Percentiles rank a stretch among this genome's conserved stretches.
These are phyloP conservation scores for Skeletonema menzelii DNA, from an alignment of 108 stramenopile genomes.

Conservation along the genomic window DNA sequence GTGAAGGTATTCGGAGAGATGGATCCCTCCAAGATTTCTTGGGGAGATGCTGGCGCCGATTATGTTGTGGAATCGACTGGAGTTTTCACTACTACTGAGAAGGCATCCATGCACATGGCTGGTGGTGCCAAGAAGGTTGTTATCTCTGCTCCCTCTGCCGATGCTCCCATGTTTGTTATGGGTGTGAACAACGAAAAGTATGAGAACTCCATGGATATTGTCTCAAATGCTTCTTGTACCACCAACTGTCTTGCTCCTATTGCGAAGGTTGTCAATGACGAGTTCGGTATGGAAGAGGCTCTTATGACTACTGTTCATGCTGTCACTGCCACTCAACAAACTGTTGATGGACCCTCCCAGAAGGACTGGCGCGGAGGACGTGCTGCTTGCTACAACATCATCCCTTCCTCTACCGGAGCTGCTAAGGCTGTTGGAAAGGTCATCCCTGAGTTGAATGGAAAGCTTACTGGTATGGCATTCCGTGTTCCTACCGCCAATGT, in stretches of 20 bases:
- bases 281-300: constrained; percentile 95
- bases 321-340: constrained; percentile 97
- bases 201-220: constrained; percentile 88
- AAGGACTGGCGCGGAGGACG: constrained; percentile 99
- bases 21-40: constrained; percentile 76
- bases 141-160: constrained; percentile 95
- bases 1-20: constrained; percentile 89
- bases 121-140: constrained; percentile 99
- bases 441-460: constrained; percentile 96
- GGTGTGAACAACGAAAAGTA: constrained; percentile 96
- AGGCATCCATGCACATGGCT: constrained; percentile 64
- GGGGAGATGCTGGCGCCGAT: constrained; percentile 72
- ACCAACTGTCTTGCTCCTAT: constrained; percentile 99
- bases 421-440: constrained; percentile 98
- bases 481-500: constrained; percentile 99
- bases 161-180: constrained; percentile 99
- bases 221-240: constrained; percentile 98
- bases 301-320: constrained; percentile 99
- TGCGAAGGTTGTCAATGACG: constrained; percentile 98
- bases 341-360: constrained; percentile 96
- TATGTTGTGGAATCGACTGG: constrained; percentile 87
- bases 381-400: constrained; percentile 98
- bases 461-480: constrained; percentile 99
- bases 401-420: constrained; percentile 95
- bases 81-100: constrained; percentile 66